These are phyloP conservation scores for Cutaneotrichosporon sp. DNA, from an alignment of 1,284 basidiomycete species.

Conservation along the genomic window DNA sequence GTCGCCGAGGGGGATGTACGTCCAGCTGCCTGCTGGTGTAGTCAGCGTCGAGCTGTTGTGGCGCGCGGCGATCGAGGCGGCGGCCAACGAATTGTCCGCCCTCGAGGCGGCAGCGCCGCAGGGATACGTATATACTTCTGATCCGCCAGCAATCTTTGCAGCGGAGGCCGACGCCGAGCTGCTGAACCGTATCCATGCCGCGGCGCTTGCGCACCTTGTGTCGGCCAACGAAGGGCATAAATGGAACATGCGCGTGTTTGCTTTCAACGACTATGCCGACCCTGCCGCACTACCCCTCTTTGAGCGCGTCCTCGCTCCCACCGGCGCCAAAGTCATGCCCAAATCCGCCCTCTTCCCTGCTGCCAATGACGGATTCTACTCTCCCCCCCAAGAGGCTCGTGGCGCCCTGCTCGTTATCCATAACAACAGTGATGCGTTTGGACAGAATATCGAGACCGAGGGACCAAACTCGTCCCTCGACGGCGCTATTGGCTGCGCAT, in stretches of 20 bases:
- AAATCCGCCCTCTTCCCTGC: constrained; percentile 17
- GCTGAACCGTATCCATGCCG: constrained; percentile 16
- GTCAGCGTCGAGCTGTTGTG: constrained; percentile 25
- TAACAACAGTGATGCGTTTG: constrained; percentile 34
- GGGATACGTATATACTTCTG: constrained; percentile 30
- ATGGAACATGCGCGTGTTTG: constrained; percentile 1
- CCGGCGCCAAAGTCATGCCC: constrained; percentile 2
- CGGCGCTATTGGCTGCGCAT: constrained; percentile 21
- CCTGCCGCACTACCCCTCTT: background rate
- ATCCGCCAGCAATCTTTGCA: constrained; percentile 33
- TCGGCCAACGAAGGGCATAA: background rate
- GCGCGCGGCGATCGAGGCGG: constrained; percentile 9
- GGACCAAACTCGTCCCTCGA: constrained; percentile 17
- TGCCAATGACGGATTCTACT: background rate
- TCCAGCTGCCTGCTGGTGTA: background rate
- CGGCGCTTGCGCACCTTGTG: background rate
- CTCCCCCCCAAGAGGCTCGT: background rate
- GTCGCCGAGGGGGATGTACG: background rate
- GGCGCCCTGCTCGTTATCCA: constrained; percentile 22
- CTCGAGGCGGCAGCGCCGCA: constrained; percentile 19
- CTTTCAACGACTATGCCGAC: constrained; percentile 13
- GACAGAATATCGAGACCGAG: constrained; percentile 33
- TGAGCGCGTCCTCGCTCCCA: background rate
- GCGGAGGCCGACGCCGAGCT: constrained; percentile 11
- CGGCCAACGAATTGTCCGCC: constrained; percentile 27